Evolutionary conservation across 2,329 filamentous ascomycete genomes (phyloP).

Genomic region (Diaporthe capsici): DNA sequence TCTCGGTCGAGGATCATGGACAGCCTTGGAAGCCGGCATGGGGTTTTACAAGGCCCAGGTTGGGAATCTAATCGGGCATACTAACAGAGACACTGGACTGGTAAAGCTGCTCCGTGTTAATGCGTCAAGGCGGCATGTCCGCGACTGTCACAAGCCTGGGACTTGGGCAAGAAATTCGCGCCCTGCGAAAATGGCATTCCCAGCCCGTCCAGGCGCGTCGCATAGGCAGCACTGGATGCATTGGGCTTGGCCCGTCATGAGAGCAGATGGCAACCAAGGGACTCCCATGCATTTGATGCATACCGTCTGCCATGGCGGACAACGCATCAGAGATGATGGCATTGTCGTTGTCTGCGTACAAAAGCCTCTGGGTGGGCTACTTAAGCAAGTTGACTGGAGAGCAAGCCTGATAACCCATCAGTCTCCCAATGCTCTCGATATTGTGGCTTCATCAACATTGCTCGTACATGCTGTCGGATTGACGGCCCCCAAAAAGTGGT

Average conservation of each 20-base stretch:
- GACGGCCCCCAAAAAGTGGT: slow-evolving; percentile 38
- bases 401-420: background rate
- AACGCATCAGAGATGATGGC: slow-evolving; percentile 23
- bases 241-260: slow-evolving; percentile 29
- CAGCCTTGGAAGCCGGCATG: slow-evolving; percentile 1
- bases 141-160: slow-evolving; percentile 18
- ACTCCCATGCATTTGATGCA: slow-evolving; percentile 25
- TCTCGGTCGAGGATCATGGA: slow-evolving; percentile 6
- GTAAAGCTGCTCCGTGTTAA: background rate
- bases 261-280: slow-evolving; percentile 7
- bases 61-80: background rate
- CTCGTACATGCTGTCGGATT: slow-evolving; percentile 18
- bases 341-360: slow-evolving; percentile 8
- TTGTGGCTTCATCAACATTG: slow-evolving; percentile 30
- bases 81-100: slow-evolving; percentile 3
- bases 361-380: slow-evolving; percentile 7
- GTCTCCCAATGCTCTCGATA: slow-evolving; percentile 26
- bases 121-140: slow-evolving; percentile 1
- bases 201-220: slow-evolving; percentile 13
- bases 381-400: slow-evolving; percentile 8
- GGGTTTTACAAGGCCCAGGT: background rate
- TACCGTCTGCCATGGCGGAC: slow-evolving; percentile 14
- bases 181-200: slow-evolving; percentile 21
- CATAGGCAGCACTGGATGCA: slow-evolving; percentile 21
- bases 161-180: slow-evolving; percentile 3